Percentiles rank a stretch among this genome's conserved stretches.
Conservation (phyloP, 139 green algal species). For the Chlamydomonas sphaeroides region DNA sequence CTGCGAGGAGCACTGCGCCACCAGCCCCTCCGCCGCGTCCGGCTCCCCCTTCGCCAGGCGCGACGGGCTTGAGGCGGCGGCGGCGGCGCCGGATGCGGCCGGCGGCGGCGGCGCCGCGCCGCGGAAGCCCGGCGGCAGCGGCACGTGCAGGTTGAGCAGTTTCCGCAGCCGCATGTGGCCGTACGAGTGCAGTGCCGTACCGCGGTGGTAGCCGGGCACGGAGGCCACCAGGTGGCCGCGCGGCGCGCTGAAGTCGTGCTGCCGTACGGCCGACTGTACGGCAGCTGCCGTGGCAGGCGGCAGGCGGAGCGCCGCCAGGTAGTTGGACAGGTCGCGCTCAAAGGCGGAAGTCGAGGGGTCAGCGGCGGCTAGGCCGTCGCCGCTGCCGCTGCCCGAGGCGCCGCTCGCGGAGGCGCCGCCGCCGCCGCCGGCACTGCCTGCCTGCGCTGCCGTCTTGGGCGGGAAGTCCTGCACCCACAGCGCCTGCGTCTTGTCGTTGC, state of each 20-base stretch:
- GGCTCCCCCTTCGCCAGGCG: neutral
- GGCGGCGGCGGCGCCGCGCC: no score
- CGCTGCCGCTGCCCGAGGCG: neutral
- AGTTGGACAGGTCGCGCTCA: slow-evolving; percentile 65
- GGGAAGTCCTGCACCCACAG: slow-evolving; percentile 82
- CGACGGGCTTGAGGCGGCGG: no score
- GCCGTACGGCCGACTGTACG: slow-evolving; percentile 19
- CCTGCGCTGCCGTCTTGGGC: slow-evolving; percentile 44
- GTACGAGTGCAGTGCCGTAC: slow-evolving; percentile 49
- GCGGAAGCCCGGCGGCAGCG: slow-evolving; percentile 43
- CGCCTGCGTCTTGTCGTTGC: slow-evolving; percentile 79
- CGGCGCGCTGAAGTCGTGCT: slow-evolving; percentile 78
- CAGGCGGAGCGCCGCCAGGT: slow-evolving; percentile 67
- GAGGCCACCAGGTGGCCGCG: slow-evolving; percentile 64
- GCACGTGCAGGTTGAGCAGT: slow-evolving; percentile 55
- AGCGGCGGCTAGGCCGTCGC: neutral
- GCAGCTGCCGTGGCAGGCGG: slow-evolving; percentile 14
- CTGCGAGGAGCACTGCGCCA: slow-evolving; percentile 78
- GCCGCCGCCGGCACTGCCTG: no score
- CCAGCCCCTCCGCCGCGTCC: slow-evolving; percentile 29
- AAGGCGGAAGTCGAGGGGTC: slow-evolving; percentile 55
- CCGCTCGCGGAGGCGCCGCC: neutral
- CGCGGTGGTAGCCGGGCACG: slow-evolving; percentile 65
- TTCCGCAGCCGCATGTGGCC: slow-evolving; percentile 76
- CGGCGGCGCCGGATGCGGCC: neutral